phyloP scores from a whole-genome alignment of 805 yeast species.

The Monosporozyma aquatica region DNA sequence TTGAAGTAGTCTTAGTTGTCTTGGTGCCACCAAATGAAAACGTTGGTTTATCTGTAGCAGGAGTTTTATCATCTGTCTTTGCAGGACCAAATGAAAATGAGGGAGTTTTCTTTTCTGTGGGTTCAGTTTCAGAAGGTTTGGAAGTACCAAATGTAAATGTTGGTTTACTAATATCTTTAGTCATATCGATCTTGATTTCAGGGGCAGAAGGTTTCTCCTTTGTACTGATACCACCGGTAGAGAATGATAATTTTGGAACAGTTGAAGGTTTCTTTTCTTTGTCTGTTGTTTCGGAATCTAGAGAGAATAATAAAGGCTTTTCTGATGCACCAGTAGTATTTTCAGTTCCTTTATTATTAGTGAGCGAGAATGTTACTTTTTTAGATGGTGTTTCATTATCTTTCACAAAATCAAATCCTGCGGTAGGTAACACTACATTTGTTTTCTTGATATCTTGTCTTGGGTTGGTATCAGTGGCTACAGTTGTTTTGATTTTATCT shows the following conservation, averaged over 20 bases:
- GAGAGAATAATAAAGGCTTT: background rate
- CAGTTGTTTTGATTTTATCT: background rate
- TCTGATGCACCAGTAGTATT: background rate
- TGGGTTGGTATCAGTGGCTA: background rate
- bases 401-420: conserved; percentile 28
- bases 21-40: conserved; percentile 11
- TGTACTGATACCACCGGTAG: conserved; percentile 8
- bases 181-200: conserved; percentile 8
- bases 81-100: conserved; percentile 4
- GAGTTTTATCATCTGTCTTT: background rate
- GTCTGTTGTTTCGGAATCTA: background rate
- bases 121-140: background rate
- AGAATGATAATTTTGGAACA: conserved; percentile 7
- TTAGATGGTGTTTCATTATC: conserved; percentile 17
- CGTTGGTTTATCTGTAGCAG: conserved; percentile 6
- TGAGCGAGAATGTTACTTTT: conserved; percentile 2
- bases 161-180: conserved; percentile 8
- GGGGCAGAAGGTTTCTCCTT: too few species aligned
- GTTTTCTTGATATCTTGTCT: background rate
- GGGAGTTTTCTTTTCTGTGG: background rate
- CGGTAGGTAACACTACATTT: conserved; percentile 19
- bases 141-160: conserved; percentile 6
- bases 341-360: background rate
- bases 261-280: conserved; percentile 1
- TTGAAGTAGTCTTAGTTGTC: background rate